phyloP scores from a whole-genome alignment of 2,329 filamentous ascomycete genomes.

The Arachnomyces sp. region DNA sequence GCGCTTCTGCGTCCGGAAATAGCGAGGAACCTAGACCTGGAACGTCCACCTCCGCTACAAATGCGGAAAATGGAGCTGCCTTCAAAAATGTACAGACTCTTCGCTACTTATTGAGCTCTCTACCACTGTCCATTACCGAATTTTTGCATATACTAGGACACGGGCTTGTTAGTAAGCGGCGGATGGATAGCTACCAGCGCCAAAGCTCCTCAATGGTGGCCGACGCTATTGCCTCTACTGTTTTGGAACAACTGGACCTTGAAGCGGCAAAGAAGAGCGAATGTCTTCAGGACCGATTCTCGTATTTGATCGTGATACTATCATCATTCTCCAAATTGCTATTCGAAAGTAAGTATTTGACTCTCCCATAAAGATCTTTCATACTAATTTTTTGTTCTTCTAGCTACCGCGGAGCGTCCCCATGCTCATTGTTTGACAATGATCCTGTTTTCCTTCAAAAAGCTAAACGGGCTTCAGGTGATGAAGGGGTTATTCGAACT shows the following conservation, averaged over 20 bases:
- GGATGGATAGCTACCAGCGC: conserved; percentile 56
- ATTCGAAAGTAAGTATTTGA: conserved; percentile 53
- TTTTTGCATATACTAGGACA: conserved; percentile 84
- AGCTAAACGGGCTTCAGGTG: conserved; percentile 64
- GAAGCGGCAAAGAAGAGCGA: conserved; percentile 39
- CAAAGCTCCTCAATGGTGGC: conserved; percentile 56
- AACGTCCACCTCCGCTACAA: conserved; percentile 12
- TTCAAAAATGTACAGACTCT: conserved; percentile 75
- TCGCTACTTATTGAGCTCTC: conserved; percentile 66
- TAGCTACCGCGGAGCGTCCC: conserved; percentile 43
- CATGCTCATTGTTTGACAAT: conserved; percentile 54
- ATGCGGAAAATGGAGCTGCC: conserved; percentile 27
- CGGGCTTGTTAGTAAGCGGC: conserved; percentile 66
- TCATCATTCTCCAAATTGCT: conserved; percentile 71
- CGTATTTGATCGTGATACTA: conserved; percentile 75
- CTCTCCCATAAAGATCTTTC: conserved; percentile 3
- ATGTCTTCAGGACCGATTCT: conserved; percentile 57
- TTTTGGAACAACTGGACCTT: conserved; percentile 59
- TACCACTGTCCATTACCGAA: conserved; percentile 71
- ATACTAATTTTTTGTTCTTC: conserved; percentile 8
- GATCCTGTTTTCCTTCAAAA: conserved; percentile 80
- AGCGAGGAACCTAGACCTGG: conserved; percentile 5
- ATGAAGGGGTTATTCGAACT: conserved; percentile 65
- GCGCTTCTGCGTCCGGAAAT: conserved; percentile 8
- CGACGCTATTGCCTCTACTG: conserved; percentile 62